These are phyloP conservation scores for Drechslerella dactyloides DNA, from an alignment of 2,329 filamentous ascomycete genomes.

Conservation along the genomic window DNA sequence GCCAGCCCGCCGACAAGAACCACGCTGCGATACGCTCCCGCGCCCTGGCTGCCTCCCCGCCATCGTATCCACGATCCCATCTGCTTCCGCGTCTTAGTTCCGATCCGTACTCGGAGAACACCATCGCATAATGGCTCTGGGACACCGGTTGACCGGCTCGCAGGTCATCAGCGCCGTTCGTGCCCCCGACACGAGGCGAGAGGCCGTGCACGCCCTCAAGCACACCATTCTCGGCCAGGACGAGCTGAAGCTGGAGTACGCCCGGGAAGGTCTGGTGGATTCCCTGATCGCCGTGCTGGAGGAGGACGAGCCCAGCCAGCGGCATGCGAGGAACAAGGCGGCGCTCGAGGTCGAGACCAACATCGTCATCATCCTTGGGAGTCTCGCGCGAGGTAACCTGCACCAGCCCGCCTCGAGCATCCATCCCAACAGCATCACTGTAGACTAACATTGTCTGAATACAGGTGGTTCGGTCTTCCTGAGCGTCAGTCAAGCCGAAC, in stretches of 20 bases:
- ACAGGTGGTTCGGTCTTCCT: constrained; percentile 81
- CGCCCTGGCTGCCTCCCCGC: not conserved
- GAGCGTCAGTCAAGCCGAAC: constrained; percentile 18
- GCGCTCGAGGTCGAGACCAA: constrained; percentile 58
- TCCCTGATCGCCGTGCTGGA: constrained; percentile 66
- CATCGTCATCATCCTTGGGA: constrained; percentile 72
- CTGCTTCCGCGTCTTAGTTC: not conserved
- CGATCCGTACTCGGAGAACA: not conserved
- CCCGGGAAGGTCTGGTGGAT: constrained; percentile 72
- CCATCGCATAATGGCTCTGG: constrained; percentile 53
- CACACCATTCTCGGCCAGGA: constrained; percentile 88
- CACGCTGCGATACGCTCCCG: not conserved
- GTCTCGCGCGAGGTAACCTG: constrained; percentile 77
- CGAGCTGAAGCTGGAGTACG: constrained; percentile 81
- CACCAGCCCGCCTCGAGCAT: not conserved
- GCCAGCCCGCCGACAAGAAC: not conserved
- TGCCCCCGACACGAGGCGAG: constrained; percentile 56
- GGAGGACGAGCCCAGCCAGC: constrained; percentile 24
- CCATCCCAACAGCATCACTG: not conserved
- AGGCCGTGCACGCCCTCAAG: constrained; percentile 75
- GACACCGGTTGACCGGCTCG: constrained; percentile 57
- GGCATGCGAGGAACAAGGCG: constrained; percentile 52
- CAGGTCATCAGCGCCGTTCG: constrained; percentile 42
- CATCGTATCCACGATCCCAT: not conserved
- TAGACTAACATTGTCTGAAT: constrained; percentile 38